Evolutionary conservation across 2,329 filamentous ascomycete genomes (phyloP).

Genomic region (Neocatenulostroma microsporum): DNA sequence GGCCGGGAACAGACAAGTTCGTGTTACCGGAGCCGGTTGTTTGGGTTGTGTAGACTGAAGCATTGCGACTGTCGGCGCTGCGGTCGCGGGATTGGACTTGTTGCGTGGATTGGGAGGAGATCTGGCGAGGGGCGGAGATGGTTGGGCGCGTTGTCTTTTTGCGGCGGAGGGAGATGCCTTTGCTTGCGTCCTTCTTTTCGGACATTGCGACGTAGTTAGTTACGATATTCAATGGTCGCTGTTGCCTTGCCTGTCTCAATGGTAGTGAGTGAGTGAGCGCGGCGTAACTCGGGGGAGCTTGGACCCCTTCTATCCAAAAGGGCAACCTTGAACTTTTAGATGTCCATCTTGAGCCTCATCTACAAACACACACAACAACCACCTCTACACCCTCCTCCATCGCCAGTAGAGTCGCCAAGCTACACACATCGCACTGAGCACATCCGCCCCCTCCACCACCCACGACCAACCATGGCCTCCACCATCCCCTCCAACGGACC

Average conservation of each 20-base stretch:
- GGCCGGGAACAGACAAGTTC: constrained; percentile 7
- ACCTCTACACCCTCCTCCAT: too few relatives aligned
- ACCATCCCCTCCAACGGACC: constrained; percentile 32
- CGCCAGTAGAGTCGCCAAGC: too few relatives aligned
- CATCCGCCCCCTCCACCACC: not conserved
- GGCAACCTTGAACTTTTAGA: too few relatives aligned
- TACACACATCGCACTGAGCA: too few relatives aligned
- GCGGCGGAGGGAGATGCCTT: constrained; percentile 52
- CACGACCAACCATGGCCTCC: constrained; percentile 24
- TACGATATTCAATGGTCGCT: too few relatives aligned
- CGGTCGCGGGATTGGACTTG: constrained; percentile 12
- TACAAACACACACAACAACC: too few relatives aligned
- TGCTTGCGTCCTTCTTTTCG: constrained; percentile 42
- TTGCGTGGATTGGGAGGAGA: constrained; percentile 22
- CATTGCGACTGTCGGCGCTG: constrained; percentile 16
- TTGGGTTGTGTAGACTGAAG: constrained; percentile 18
- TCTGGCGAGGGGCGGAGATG: constrained; percentile 54
- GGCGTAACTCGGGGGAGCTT: too few relatives aligned
- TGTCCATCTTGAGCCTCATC: too few relatives aligned
- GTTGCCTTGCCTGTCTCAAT: too few relatives aligned
- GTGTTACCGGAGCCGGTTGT: constrained; percentile 11
- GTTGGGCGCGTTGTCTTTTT: constrained; percentile 51
- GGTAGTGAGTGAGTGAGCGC: too few relatives aligned
- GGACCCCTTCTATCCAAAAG: too few relatives aligned
- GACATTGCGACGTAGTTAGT: too few relatives aligned